Evolutionary conservation across 768 basidiomycete species (phyloP).

Genomic region (Termitomyces sp.): DNA sequence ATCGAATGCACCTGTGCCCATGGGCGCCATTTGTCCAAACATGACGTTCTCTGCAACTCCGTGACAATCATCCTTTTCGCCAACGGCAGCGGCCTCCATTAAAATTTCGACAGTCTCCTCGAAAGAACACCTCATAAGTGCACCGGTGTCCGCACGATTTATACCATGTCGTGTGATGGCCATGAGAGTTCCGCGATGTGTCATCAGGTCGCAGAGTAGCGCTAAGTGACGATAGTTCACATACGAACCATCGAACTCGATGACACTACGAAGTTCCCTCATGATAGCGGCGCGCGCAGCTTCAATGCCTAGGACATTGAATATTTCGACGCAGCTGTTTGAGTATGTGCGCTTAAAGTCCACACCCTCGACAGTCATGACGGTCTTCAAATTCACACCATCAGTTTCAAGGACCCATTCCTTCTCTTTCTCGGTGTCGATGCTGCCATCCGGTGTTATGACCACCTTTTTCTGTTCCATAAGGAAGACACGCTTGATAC

Average conservation of each 20-base stretch:
- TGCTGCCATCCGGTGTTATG: constrained; percentile 57
- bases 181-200: constrained; percentile 91
- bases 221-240: constrained; percentile 98
- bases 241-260: constrained; percentile 99
- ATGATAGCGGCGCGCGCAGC: constrained; percentile 92
- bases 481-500: constrained; percentile 91
- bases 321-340: constrained; percentile 94
- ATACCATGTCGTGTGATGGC: constrained; percentile 99
- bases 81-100: constrained; percentile 97
- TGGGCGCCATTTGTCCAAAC: constrained; percentile 99
- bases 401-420: constrained; percentile 99
- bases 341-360: constrained; percentile 92
- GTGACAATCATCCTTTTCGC: constrained; percentile 97
- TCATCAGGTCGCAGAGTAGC: constrained; percentile 97
- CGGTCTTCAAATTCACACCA: constrained; percentile 91
- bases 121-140: constrained; percentile 97
- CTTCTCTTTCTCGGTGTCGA: constrained; percentile 71
- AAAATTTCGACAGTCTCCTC: constrained; percentile 99
- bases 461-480: constrained; percentile 78
- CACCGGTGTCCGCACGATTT: constrained; percentile 98
- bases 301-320: constrained; percentile 93
- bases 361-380: constrained; percentile 93
- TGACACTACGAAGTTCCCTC: constrained; percentile 90
- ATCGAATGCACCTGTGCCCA: constrained; percentile 97
- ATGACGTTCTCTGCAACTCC: constrained; percentile 99